These are phyloP conservation scores for Imleria badia DNA, from an alignment of 768 basidiomycete species.

Conservation along the genomic window DNA sequence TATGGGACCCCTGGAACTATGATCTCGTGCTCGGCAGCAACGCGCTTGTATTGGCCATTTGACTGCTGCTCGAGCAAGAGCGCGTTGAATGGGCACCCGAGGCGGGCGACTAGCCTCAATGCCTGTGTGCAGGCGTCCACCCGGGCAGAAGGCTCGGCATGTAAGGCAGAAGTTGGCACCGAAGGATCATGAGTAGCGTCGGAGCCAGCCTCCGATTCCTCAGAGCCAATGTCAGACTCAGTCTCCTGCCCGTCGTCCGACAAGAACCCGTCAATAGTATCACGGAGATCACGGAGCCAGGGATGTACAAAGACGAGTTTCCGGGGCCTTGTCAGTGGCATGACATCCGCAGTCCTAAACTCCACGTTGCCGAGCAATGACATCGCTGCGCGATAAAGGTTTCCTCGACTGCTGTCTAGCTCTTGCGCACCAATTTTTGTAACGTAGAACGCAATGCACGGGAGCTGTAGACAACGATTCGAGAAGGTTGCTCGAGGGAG, in stretches of 20 bases:
- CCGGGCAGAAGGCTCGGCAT: too few relatives aligned
- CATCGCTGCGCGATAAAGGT: not conserved
- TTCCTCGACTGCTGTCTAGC: not conserved
- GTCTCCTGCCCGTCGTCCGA: not conserved
- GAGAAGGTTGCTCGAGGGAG: not conserved
- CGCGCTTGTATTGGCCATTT: too few relatives aligned
- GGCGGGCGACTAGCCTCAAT: too few relatives aligned
- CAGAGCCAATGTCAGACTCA: not conserved
- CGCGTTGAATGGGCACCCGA: too few relatives aligned
- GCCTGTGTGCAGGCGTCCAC: too few relatives aligned
- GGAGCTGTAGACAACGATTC: not conserved
- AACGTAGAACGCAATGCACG: not conserved
- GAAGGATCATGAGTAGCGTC: too few relatives aligned
- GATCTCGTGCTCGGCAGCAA: too few relatives aligned
- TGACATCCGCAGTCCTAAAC: not conserved
- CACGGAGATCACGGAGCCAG: constrained; percentile 8
- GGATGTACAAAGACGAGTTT: constrained; percentile 8
- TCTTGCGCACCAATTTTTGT: too few relatives aligned
- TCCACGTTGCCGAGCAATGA: not conserved
- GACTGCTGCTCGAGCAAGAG: too few relatives aligned
- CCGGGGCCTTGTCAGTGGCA: not conserved
- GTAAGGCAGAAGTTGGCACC: too few relatives aligned
- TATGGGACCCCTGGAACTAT: too few relatives aligned
- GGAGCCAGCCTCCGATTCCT: too few relatives aligned
- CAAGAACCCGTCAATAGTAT: not conserved